Base-by-base conservation (phyloP, 257 asterid species). In the Solanum bulbocastanum region DNA sequence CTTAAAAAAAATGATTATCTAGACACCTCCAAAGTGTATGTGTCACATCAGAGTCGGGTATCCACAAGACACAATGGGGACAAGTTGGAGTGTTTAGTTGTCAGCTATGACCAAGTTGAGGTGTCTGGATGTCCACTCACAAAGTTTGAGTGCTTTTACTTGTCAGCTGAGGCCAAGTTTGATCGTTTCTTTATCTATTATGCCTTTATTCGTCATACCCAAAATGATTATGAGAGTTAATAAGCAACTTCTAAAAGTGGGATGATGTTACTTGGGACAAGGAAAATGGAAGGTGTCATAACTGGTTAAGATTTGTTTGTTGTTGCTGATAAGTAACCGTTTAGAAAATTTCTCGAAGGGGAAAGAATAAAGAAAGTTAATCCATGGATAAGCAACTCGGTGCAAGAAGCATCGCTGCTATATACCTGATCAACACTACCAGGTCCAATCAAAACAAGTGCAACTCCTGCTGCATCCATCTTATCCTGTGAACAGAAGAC, bases 401-500 rank as follows among this genome's bases (percentile, higher is more conserved):
- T 27, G 83, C 83, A 12, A 72, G 84, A 44, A 87, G 84, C 60
- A 75, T 37, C 37, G 20, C 72, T 86, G 32, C 25, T 56, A 69
- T 75, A 87, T 90, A 96, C 99, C 99, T 96, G 99, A 86, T 96
- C 98, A 58, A 94, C 94, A 89, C 92, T 95, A 32, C 99, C 99
- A 25, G 99, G 99, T 66, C 99, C 99, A 90, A 97, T 97, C 86
- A 97, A 92, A 89, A 95, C 95, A 60, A 96, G 98, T 16, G 98
- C 93, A 87, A 92, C 99, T 52, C 98, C 98, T 87, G 98, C 96
- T 86, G 95, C 95, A 88, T 96, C 98, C 99, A 96, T 93, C 91
- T 93, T 94, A 84, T 94, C 98, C 99, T 97, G 93, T 90, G 89
- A 90, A 86, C 88, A 15, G 87, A 92, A 87, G 79, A 83, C 32